Evolutionary conservation across 345 rosid species (phyloP).

Genomic region (Eucalyptus erythrocorys): DNA sequence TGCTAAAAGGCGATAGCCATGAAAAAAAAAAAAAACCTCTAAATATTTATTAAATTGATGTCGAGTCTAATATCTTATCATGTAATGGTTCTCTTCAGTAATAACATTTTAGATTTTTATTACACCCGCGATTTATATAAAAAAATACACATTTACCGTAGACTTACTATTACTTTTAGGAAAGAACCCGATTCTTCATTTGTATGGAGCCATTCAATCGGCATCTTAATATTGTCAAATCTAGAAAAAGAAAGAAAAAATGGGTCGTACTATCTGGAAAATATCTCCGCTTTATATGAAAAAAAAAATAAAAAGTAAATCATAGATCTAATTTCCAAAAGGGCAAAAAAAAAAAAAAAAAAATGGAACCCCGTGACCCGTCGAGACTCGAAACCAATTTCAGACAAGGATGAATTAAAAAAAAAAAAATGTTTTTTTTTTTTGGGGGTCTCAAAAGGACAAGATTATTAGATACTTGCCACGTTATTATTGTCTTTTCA

Average conservation of each 20-base stretch:
- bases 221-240: background rate
- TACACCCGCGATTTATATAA: fast-evolving
- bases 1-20: background rate
- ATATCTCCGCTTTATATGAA: background rate
- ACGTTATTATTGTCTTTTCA: background rate
- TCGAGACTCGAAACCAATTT: background rate
- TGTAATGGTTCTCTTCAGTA: background rate
- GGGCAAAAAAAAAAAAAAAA: background rate
- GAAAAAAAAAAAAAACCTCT: background rate
- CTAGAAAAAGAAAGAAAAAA: background rate
- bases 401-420: background rate
- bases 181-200: background rate
- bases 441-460: background rate
- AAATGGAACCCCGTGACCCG: background rate
- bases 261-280: background rate
- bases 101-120: background rate
- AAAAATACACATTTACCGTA: fast-evolving
- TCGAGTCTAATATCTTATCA: background rate
- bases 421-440: too few relatives aligned
- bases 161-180: background rate
- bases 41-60: background rate
- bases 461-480: background rate
- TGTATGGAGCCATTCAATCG: background rate
- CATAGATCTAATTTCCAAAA: background rate
- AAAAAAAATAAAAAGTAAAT: background rate